Conservation (phyloP, 805 yeast genomes). For the Lachancea thermotolerans region DNA sequence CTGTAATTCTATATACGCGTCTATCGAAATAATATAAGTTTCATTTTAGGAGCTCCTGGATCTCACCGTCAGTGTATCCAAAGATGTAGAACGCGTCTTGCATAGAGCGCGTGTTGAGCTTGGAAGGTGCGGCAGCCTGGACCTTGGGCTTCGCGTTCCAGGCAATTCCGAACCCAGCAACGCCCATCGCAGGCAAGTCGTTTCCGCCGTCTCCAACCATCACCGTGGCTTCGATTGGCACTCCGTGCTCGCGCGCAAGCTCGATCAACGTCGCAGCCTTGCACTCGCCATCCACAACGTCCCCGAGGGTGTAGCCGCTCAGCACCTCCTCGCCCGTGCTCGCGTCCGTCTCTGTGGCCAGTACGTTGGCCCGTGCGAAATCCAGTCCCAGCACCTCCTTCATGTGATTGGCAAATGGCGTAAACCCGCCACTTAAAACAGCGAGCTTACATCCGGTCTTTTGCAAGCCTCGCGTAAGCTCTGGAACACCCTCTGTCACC, state of each 20-base stretch:
- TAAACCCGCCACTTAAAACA: slow-evolving; percentile 91
- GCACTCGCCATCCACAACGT: slow-evolving; percentile 75
- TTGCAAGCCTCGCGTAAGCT: slow-evolving; percentile 58
- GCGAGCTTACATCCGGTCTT: slow-evolving; percentile 62
- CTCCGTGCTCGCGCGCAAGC: slow-evolving; percentile 48
- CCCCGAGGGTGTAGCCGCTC: slow-evolving; percentile 73
- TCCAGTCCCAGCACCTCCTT: slow-evolving; percentile 63
- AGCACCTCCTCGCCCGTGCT: slow-evolving; percentile 40
- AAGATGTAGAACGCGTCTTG: slow-evolving; percentile 72
- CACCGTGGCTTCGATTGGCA: slow-evolving; percentile 49
- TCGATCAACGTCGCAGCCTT: slow-evolving; percentile 68
- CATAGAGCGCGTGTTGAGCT: slow-evolving; percentile 67
- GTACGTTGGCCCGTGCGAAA: slow-evolving; percentile 80
- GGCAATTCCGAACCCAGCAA: slow-evolving; percentile 90
- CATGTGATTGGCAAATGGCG: slow-evolving; percentile 77
- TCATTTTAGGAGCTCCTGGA: slow-evolving; percentile 26
- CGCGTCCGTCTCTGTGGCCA: slow-evolving; percentile 41
- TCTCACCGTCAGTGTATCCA: slow-evolving; percentile 61
- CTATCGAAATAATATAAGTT: not conserved
- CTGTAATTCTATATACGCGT: not conserved
- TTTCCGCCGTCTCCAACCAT: slow-evolving; percentile 98
- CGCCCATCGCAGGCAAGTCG: slow-evolving; percentile 86
- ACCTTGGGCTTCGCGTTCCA: slow-evolving; percentile 97
- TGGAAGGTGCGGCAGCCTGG: slow-evolving; percentile 73
- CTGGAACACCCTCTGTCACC: slow-evolving; percentile 81